Conservation (phyloP, 2,329 filamentous ascomycete species). For the Penicillium sp. region DNA sequence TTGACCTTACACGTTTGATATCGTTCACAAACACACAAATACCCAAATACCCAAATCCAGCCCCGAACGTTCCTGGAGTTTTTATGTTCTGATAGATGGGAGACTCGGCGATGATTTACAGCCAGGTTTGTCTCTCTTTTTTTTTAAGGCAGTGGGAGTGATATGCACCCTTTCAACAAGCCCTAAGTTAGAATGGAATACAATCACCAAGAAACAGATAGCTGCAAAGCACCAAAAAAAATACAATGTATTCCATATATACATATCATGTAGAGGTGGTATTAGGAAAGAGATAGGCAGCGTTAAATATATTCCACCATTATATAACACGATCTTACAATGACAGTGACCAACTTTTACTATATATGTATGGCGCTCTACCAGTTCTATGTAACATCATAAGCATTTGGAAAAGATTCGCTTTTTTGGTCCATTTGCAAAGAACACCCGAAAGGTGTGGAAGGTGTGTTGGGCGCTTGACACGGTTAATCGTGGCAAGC, state of each 20-base stretch:
- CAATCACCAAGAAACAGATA: slow-evolving; percentile 5
- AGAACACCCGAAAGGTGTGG: no score
- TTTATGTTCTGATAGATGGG: slow-evolving; percentile 22
- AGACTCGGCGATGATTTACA: slow-evolving; percentile 7
- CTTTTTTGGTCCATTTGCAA: no score
- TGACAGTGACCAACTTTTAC: background rate
- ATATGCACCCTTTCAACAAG: slow-evolving; percentile 2
- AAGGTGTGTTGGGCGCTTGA: no score
- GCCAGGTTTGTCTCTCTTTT: slow-evolving; percentile 1
- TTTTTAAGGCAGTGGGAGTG: background rate
- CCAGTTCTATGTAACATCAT: no score
- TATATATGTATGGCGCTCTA: background rate
- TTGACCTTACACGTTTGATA: slow-evolving; percentile 4
- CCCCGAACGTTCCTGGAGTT: slow-evolving; percentile 10
- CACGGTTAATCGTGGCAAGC: no score
- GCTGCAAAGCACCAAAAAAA: slow-evolving; percentile 9
- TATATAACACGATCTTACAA: background rate
- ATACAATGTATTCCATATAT: background rate
- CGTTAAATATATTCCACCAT: background rate
- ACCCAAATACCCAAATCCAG: slow-evolving; percentile 22
- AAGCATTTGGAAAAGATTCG: no score
- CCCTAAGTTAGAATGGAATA: slow-evolving; percentile 10
- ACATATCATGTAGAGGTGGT: background rate
- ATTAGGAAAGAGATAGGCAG: background rate
- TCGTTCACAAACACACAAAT: slow-evolving; percentile 19